Evolutionary conservation across 257 asterid species (phyloP).

Genomic region (Prunella vulgaris): DNA sequence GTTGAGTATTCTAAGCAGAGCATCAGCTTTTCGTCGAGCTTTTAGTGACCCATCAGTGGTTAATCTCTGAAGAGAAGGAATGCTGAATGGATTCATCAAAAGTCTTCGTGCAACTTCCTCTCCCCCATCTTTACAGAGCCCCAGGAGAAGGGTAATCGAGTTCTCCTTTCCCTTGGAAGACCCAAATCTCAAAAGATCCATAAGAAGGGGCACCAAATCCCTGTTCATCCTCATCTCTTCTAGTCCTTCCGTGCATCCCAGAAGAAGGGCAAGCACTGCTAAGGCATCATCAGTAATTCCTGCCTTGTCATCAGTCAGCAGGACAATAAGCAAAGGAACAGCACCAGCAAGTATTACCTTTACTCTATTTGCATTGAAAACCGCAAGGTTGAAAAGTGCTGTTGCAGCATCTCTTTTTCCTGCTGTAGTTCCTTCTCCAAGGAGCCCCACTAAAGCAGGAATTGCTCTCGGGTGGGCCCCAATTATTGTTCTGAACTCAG

Average conservation of each 20-base stretch:
- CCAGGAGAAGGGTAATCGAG: slow-evolving; percentile 65
- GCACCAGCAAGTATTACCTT: slow-evolving; percentile 57
- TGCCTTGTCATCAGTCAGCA: slow-evolving; percentile 72
- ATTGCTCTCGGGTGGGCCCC: slow-evolving; percentile 64
- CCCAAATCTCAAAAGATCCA: slow-evolving; percentile 80
- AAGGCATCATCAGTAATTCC: slow-evolving; percentile 80
- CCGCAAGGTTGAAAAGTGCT: slow-evolving; percentile 74
- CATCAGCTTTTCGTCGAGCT: slow-evolving; percentile 78
- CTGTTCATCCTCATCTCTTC: slow-evolving; percentile 60
- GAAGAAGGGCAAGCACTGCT: slow-evolving; percentile 62
- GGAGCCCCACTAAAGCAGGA: slow-evolving; percentile 59
- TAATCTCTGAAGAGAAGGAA: slow-evolving; percentile 68
- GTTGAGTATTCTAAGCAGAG: slow-evolving; percentile 75
- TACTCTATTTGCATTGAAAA: slow-evolving; percentile 45
- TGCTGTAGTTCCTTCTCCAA: slow-evolving; percentile 63
- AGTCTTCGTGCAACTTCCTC: slow-evolving; percentile 66
- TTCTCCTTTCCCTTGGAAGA: slow-evolving; percentile 77
- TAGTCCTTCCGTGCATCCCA: slow-evolving; percentile 60
- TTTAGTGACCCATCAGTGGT: slow-evolving; percentile 53
- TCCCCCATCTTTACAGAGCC: slow-evolving; percentile 75
- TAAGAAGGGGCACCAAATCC: slow-evolving; percentile 57
- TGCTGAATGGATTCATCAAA: slow-evolving; percentile 68
- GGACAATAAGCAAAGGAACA: slow-evolving; percentile 60
- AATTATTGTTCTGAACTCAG: slow-evolving; percentile 52
- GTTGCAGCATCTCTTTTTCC: slow-evolving; percentile 84